Percentiles rank a stretch among this genome's conserved stretches.
These are phyloP conservation scores for Medicago truncatula DNA, from an alignment of 306 rosid genomes.

Conservation along the genomic window MtrunA17r5.0-ANR NC_053046.1:18479001-18479500, in stretches of 20 bases:
- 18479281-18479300: background rate
- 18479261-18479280: background rate
- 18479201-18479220: slow-evolving; percentile 3
- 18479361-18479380: slow-evolving; percentile 6
- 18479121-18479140: slow-evolving; percentile 84
- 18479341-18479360: background rate
- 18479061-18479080: slow-evolving; percentile 4
- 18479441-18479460: slow-evolving; percentile 97
- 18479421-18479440: slow-evolving; percentile 98
- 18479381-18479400: slow-evolving; percentile 62
- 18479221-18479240: background rate
- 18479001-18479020: slow-evolving; percentile 37
- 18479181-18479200: slow-evolving; percentile 13
- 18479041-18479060: slow-evolving; percentile 19
- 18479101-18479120: slow-evolving; percentile 88
- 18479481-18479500: slow-evolving; percentile 75
- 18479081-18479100: slow-evolving; percentile 78
- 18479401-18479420: slow-evolving; percentile 95
- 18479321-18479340: slow-evolving; percentile 4
- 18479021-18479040: slow-evolving; percentile 20
- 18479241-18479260: slow-evolving; percentile 16
- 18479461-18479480: slow-evolving; percentile 98
- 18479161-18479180: slow-evolving; percentile 35
- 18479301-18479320: background rate
- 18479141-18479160: slow-evolving; percentile 93